A percentile compares a stretch with the other conserved stretches of the same genome.
Conservation (phyloP, 108 stramenopile species). For the Aurantiochytrium sp. region DNA sequence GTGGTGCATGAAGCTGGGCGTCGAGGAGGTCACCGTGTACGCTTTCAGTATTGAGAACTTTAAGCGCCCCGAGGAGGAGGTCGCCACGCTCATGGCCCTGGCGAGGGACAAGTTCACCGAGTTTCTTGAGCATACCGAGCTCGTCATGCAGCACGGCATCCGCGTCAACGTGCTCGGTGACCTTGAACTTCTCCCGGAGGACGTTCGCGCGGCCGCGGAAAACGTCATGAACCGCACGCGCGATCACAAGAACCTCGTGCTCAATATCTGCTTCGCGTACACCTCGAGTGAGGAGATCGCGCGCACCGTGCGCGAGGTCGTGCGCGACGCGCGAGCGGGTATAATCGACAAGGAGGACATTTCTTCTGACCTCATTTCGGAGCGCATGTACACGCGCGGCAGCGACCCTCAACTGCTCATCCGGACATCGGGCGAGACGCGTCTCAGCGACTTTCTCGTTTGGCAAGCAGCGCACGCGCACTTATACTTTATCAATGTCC, state of each 20-base stretch:
- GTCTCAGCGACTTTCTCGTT: constrained; percentile 86
- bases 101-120: constrained; percentile 78
- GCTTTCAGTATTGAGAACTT: constrained; percentile 99
- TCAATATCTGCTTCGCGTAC: constrained; percentile 59
- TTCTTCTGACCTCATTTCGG: constrained; percentile 52
- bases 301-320: constrained; percentile 38
- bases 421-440: constrained; percentile 87
- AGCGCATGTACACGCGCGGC: constrained; percentile 52
- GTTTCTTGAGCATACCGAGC: constrained; percentile 58
- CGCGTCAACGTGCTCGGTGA: not conserved
- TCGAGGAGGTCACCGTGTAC: constrained; percentile 79
- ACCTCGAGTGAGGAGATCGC: constrained; percentile 56
- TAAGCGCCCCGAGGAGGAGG: constrained; percentile 75
- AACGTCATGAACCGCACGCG: constrained; percentile 42
- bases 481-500: constrained; percentile 83
- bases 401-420: constrained; percentile 77
- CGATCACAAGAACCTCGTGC: constrained; percentile 30
- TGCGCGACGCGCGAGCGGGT: constrained; percentile 39
- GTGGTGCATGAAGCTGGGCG: constrained; percentile 82
- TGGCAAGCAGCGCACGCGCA: constrained; percentile 92
- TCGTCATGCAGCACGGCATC: constrained; percentile 29
- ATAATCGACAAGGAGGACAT: constrained; percentile 52
- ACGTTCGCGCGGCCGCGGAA: not conserved
- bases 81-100: constrained; percentile 73
- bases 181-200: not conserved